Evolutionary conservation across 106 monocot genomes (phyloP), one percentile per base, ranked within the genome.

Genomic region (Allium cepa): DNA sequence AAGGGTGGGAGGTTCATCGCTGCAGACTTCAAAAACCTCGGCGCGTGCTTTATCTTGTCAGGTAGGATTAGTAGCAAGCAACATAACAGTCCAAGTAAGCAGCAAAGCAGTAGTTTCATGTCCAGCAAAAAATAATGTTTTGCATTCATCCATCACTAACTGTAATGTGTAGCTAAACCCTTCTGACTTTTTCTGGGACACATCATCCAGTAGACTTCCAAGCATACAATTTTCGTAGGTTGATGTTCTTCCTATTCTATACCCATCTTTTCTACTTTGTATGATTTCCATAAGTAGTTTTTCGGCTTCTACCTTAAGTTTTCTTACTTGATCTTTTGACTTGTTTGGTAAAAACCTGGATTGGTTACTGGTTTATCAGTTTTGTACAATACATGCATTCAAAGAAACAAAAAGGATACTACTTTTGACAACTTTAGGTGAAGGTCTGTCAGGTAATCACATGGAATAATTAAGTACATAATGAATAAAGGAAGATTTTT

Each of bases 91-190:
- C 97, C 97, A 99, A 8, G 97, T 90, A 47, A 99, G 82, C 51
- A 92, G 80, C 22, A 92, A 76, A 8, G 97, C 89, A 0, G 90
- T 81, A 10, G 86, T 99, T 56, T 99, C 97, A 46, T 99, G 97
- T 8, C 97, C 97, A 4, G 97, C 92, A 68, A 99, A 99, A 81
- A 87, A 92, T 76, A 88, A 87, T 17, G 97, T 99, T 82, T 99
- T 99, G 80, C 89, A 92, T 63, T 99, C 92, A 52, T 99, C 92
- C 79, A 99, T 90, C 26, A 99, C 78, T 57, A 89, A 50, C 28
- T 87, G 75, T 2, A 85, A 69, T 1, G 69, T 79, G 71, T 85
- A 78, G 69, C 63, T 73, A 60, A 78, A 85, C 1, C 68, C 77
- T 46, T 17, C 59, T 22, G 1, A 50, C 46, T 70, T 70, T 75